phyloP scores from a whole-genome alignment of 257 asterid genomes.

The Datura wrightii region DNA sequence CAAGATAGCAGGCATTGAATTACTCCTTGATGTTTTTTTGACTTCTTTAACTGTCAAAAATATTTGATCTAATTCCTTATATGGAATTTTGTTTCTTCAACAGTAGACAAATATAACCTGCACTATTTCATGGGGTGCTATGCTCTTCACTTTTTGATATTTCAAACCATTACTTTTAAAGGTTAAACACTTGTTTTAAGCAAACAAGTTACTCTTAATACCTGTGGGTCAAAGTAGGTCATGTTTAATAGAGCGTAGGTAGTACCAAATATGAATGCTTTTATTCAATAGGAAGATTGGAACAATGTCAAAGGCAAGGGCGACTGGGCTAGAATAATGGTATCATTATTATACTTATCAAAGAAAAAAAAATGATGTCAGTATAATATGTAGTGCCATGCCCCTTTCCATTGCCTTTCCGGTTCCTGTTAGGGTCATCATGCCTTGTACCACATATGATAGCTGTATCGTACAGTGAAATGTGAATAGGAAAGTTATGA shows the following conservation, averaged over 20 bases:
- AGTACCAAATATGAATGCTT: not conserved
- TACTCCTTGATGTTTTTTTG: not conserved
- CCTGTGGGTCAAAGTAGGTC: not conserved
- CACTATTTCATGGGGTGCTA: not conserved
- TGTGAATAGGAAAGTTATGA: not conserved
- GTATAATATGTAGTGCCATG: not conserved
- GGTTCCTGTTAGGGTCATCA: not conserved
- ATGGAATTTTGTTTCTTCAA: not conserved
- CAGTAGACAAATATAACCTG: not conserved
- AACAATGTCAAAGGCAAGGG: not conserved
- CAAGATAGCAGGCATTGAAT: not conserved
- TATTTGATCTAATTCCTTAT: conserved; percentile 14
- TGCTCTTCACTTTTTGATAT: not conserved
- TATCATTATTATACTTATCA: not conserved
- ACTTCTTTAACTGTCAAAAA: not conserved
- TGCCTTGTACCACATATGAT: not conserved
- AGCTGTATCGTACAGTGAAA: not conserved
- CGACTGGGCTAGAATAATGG: not conserved
- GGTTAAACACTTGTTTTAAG: not conserved
- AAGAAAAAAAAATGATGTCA: not conserved
- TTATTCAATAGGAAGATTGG: conserved; percentile 5
- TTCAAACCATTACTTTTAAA: not conserved
- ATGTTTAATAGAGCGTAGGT: not conserved
- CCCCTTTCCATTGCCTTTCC: not conserved
- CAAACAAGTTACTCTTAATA: not conserved